Conservation (phyloP, 2,329 filamentous ascomycete species). For the Malbranchea zuffiana region DNA sequence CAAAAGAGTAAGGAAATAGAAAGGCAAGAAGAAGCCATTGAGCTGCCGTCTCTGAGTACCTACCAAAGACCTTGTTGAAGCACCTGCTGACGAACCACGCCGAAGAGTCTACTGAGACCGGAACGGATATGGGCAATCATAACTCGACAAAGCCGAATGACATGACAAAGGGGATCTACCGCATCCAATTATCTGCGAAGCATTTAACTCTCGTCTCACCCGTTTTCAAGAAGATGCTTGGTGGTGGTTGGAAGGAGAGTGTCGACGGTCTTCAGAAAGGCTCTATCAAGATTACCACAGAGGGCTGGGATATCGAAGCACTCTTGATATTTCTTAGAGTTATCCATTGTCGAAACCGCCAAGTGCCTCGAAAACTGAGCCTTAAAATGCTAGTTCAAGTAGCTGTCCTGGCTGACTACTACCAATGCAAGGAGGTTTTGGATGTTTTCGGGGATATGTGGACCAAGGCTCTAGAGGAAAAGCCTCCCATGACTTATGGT, state of each 20-base stretch:
- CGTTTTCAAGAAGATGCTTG: slow-evolving; percentile 16
- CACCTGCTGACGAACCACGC: neutral
- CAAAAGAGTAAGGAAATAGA: neutral
- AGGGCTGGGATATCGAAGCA: slow-evolving; percentile 20
- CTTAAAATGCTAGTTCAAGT: slow-evolving; percentile 20
- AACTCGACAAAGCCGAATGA: neutral
- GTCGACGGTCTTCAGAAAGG: slow-evolving; percentile 11
- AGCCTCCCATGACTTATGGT: slow-evolving; percentile 2
- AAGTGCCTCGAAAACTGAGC: slow-evolving; percentile 12
- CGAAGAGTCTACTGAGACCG: neutral
- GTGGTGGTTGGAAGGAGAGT: slow-evolving; percentile 17
- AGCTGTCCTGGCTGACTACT: slow-evolving; percentile 19
- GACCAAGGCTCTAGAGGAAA: slow-evolving; percentile 13
- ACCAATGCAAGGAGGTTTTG: slow-evolving; percentile 17
- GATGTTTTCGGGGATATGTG: slow-evolving; percentile 14
- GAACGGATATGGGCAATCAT: neutral
- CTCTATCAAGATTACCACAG: slow-evolving; percentile 15
- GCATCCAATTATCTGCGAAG: slow-evolving; percentile 20
- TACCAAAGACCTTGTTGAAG: neutral
- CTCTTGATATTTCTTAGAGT: slow-evolving; percentile 18
- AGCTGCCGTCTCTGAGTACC: neutral
- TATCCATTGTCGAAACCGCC: slow-evolving; percentile 16
- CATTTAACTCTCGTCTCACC: slow-evolving; percentile 18
- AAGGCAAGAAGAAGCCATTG: neutral
- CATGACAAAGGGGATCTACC: neutral